Evolutionary conservation across 2,329 filamentous ascomycete genomes (phyloP), one percentile per base, ranked within the genome.

Genomic region (Diplocarpon rosae): DNA sequence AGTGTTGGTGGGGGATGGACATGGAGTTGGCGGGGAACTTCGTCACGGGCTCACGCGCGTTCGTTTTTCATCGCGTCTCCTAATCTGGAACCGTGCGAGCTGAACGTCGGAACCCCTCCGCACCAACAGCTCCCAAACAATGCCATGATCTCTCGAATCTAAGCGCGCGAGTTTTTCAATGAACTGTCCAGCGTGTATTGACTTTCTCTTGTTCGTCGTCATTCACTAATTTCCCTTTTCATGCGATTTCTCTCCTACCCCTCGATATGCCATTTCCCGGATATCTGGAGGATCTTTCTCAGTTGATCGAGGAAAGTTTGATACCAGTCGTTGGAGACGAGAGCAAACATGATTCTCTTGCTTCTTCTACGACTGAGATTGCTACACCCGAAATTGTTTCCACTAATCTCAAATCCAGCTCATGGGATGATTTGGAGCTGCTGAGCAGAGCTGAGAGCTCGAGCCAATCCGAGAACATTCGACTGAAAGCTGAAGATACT

Each of bases 231-330:
- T 32, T 14, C n/a, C n/a, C n/a, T 14, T 32, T n/a, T n/a, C n/a
- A 12, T 32, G 4, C 32, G 14, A 15, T 14, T 37, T 13, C 13
- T 32, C 28, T 37, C 30, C 17, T 35, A 17, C 8, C 28, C 20
- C 15, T 13, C n/a, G 5, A 29, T 14, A 43, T 50, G 45, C 42
- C 42, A 9, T 40, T 40, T 16, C 27, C 28, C 37, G 46, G 39
- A 17, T 49, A 53, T 37, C 30, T 49, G 49, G 45, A 48, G 35
- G 49, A 51, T 27, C 43, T 53, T 29, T 45, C 45, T 20, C 47
- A 43, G 42, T 38, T 54, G 35, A 14, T 51, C 24, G 47, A 43
- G 20, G 47, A 50, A 17, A 46, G 49, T 51, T 54, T 57, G 52
- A 40, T 55, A 41, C 40, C 43, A 24, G 12, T 47, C 35, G 39